These are phyloP conservation scores for Serendipita sp. DNA, from an alignment of 768 basidiomycete genomes.

Conservation along the genomic window DNA sequence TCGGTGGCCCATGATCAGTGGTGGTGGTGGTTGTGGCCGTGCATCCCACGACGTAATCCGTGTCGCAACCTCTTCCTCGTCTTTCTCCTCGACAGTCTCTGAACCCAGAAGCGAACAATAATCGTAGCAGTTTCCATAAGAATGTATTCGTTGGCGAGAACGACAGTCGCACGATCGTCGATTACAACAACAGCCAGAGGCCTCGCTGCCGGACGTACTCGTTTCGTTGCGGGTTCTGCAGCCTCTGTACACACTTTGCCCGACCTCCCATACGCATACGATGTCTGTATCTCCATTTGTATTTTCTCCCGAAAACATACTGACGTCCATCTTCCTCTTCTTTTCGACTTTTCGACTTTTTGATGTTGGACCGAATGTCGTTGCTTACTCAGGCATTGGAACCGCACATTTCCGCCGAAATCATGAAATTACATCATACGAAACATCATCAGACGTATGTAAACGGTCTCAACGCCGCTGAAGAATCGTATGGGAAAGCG, in stretches of 20 bases:
- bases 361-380: neutral
- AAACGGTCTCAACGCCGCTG: conserved; percentile 83
- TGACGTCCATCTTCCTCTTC: neutral
- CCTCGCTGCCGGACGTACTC: conserved; percentile 14
- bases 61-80: too few relatives aligned
- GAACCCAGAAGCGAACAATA: too few relatives aligned
- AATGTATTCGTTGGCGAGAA: too few relatives aligned
- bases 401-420: conserved; percentile 78
- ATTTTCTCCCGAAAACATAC: neutral
- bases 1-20: too few relatives aligned
- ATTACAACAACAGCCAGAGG: too few relatives aligned
- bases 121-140: too few relatives aligned
- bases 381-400: conserved; percentile 51
- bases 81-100: too few relatives aligned
- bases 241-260: conserved; percentile 59
- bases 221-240: conserved; percentile 30
- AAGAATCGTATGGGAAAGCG: conserved; percentile 58
- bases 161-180: too few relatives aligned
- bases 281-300: conserved; percentile 29
- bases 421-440: conserved; percentile 86
- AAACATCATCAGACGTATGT: conserved; percentile 93
- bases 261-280: conserved; percentile 61
- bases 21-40: too few relatives aligned
- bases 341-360: neutral
- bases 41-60: too few relatives aligned